Percentiles rank a stretch among this genome's conserved stretches.
Conservation (phyloP, 176 grass and related monocot species). For the Carex pumila region DNA sequence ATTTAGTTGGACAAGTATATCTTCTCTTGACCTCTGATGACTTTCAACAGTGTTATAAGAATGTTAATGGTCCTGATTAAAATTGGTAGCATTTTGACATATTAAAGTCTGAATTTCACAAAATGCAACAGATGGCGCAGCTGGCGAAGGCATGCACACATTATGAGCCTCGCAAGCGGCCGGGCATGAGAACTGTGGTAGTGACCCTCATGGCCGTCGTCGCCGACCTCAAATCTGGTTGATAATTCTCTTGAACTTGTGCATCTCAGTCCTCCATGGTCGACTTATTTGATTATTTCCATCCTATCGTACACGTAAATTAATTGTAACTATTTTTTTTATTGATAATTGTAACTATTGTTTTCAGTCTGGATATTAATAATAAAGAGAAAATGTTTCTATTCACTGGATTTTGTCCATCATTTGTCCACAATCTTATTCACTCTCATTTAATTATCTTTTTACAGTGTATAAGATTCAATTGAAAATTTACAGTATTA, state of each 20-base stretch:
- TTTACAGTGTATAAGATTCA: too few species aligned
- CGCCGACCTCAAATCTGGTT: conserved; percentile 54
- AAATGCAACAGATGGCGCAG: conserved; percentile 43
- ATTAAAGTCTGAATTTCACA: neutral
- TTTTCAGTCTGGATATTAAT: neutral
- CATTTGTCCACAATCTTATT: too few species aligned
- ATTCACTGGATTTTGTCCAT: too few species aligned
- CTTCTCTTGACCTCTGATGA: neutral
- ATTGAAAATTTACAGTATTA: too few species aligned
- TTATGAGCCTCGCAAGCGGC: conserved; percentile 57
- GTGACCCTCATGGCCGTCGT: conserved; percentile 66
- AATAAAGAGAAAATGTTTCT: too few species aligned
- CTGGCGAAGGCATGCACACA: conserved; percentile 75
- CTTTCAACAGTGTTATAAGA: neutral
- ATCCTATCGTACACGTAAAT: neutral
- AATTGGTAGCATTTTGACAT: neutral
- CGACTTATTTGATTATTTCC: neutral
- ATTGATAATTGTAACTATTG: too few species aligned
- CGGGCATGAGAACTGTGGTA: conserved; percentile 64
- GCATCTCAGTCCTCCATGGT: conserved; percentile 19
- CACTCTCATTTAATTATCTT: too few species aligned
- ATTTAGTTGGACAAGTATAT: neutral
- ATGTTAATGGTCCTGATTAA: neutral
- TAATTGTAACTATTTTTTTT: neutral
- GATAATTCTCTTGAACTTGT: conserved; percentile 24